Conservation (phyloP, 1,284 basidiomycete species). For the Somion occarium region DNA sequence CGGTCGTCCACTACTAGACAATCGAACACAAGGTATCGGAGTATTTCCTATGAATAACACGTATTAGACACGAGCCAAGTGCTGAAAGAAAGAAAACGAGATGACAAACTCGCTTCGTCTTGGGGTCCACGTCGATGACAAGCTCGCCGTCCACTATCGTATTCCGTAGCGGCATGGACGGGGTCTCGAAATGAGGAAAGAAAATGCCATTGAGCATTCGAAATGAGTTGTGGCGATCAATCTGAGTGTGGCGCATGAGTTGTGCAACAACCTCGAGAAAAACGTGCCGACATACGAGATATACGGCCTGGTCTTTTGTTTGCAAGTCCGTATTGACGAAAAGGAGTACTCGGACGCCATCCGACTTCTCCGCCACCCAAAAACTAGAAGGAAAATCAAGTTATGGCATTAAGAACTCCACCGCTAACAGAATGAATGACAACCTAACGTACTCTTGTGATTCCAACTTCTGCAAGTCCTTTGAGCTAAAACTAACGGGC, state of each 20-base stretch:
- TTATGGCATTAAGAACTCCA: conserved; percentile 8
- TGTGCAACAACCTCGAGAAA: background rate
- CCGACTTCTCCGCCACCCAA: conserved; percentile 99
- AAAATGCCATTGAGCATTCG: conserved; percentile 70
- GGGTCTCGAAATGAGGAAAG: conserved; percentile 85
- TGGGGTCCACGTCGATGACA: conserved; percentile 84
- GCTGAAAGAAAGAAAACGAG: background rate
- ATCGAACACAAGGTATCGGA: conserved; percentile 90
- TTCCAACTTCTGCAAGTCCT: conserved; percentile 75
- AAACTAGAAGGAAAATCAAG: conserved; percentile 50
- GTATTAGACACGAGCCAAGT: background rate
- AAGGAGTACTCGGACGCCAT: conserved; percentile 90
- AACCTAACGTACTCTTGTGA: conserved; percentile 77
- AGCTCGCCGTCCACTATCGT: conserved; percentile 94
- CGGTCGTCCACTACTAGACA: conserved; percentile 85
- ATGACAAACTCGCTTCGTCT: conserved; percentile 53
- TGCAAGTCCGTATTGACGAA: conserved; percentile 73
- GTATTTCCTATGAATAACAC: conserved; percentile 51
- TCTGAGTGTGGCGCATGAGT: conserved; percentile 42
- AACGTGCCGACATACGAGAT: conserved; percentile 55
- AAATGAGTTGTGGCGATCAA: conserved; percentile 93
- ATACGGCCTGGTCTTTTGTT: conserved; percentile 69
- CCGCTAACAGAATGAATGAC: conserved; percentile 1
- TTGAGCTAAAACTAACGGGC: conserved; percentile 80
- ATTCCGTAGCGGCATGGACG: conserved; percentile 60